These are phyloP conservation scores for Hirsutella thompsonii DNA, from an alignment of 2,329 filamentous ascomycete species.

Conservation along the genomic window DNA sequence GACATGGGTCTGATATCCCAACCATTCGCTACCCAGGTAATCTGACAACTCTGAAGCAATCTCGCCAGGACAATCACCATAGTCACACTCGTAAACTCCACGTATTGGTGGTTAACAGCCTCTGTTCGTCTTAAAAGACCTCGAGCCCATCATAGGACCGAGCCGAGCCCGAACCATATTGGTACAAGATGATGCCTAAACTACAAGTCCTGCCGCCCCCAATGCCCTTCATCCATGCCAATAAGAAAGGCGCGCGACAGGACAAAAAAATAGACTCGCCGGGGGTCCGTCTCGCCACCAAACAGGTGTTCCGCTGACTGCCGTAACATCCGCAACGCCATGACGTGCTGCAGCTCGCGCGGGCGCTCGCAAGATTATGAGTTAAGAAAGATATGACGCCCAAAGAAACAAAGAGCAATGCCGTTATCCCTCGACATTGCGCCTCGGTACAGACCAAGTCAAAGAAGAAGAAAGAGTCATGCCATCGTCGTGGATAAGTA, in stretches of 20 bases:
- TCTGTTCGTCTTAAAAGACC: not conserved
- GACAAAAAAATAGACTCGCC: not conserved
- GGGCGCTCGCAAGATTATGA: not conserved
- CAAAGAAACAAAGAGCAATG: not conserved
- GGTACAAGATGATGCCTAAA: not conserved
- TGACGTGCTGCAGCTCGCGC: not conserved
- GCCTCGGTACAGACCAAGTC: not conserved
- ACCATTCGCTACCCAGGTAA: too few relatives aligned
- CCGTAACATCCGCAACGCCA: not conserved
- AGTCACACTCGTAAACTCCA: too few relatives aligned
- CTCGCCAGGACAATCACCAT: too few relatives aligned
- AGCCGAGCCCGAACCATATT: not conserved
- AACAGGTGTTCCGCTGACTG: not conserved
- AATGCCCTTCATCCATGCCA: not conserved
- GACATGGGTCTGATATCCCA: too few relatives aligned
- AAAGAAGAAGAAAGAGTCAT: constrained; percentile 6
- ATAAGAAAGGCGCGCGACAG: not conserved
- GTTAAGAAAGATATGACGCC: not conserved
- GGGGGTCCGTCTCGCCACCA: not conserved
- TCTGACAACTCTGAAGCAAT: too few relatives aligned
- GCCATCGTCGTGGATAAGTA: constrained; percentile 12
- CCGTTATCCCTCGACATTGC: not conserved
- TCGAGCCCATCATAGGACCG: not conserved
- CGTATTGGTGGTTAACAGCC: too few relatives aligned
- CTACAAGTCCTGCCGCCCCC: not conserved